Conservation (phyloP, 495 filamentous ascomycete species). For the Patellaria atrata region DNA sequence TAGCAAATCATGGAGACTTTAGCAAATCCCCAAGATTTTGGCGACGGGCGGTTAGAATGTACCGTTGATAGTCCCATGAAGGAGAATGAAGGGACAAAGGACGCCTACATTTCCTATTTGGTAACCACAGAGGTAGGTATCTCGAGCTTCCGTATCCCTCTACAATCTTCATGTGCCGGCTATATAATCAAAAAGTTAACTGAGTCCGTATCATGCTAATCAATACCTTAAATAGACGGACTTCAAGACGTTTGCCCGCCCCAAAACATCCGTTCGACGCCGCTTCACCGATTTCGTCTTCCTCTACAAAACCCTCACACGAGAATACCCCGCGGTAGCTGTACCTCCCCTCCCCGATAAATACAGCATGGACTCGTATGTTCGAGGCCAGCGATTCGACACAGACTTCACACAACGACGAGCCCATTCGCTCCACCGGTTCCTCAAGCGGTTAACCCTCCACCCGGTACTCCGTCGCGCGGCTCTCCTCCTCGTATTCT, state of each 20-base stretch:
- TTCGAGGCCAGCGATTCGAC: conserved; percentile 88
- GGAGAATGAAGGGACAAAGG: conserved; percentile 93
- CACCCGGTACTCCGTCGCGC: conserved; percentile 85
- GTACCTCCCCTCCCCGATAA: conserved; percentile 95
- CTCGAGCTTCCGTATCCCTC: neutral
- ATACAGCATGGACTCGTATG: conserved; percentile 97
- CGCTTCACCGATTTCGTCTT: conserved; percentile 97
- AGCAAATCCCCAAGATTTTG: conserved; percentile 18
- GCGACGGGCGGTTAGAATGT: conserved; percentile 67
- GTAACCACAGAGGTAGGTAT: conserved; percentile 72
- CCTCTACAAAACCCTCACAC: conserved; percentile 74
- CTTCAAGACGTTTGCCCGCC: conserved; percentile 78
- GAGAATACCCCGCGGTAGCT: conserved; percentile 79
- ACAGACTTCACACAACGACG: conserved; percentile 83
- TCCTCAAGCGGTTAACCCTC: conserved; percentile 70
- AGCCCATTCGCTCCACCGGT: conserved; percentile 81
- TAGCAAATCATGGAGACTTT: conserved; percentile 69
- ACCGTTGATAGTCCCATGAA: conserved; percentile 69
- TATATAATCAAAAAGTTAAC: no score
- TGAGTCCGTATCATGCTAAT: no score
- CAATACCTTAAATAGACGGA: conserved; percentile 51
- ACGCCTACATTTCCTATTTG: conserved; percentile 88
- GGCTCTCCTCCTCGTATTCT: conserved; percentile 66
- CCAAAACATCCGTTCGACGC: conserved; percentile 60
- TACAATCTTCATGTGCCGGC: neutral